These are phyloP conservation scores for Desmodesmus armatus DNA, from an alignment of 139 green algal species.

Conservation along the genomic window DNA sequence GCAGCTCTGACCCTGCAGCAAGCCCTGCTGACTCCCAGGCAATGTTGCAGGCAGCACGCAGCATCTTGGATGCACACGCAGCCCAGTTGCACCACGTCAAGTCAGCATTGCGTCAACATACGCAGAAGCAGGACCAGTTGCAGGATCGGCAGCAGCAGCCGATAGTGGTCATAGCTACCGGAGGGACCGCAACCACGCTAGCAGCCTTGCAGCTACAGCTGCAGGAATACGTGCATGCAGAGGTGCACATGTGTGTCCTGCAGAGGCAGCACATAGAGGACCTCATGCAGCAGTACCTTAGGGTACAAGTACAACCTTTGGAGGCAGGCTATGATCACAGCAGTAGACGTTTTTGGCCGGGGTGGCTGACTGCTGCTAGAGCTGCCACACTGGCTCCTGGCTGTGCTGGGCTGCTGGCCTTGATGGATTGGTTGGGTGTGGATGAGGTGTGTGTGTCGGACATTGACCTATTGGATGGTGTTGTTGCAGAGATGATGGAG, in stretches of 20 bases:
- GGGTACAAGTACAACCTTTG: too few relatives aligned
- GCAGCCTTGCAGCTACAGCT: slow-evolving; percentile 28
- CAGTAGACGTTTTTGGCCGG: background rate
- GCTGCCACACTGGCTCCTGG: slow-evolving; percentile 1
- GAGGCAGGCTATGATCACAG: background rate
- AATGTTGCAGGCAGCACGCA: background rate
- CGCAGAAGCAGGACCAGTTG: background rate
- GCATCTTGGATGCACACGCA: background rate
- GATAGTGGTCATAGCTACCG: background rate
- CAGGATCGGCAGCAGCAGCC: background rate
- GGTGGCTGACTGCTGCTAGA: slow-evolving; percentile 6
- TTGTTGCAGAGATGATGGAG: background rate
- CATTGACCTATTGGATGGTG: slow-evolving; percentile 26
- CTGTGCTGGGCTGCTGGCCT: slow-evolving; percentile 22
- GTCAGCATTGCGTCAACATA: background rate
- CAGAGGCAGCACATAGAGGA: background rate
- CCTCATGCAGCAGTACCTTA: slow-evolving; percentile 3
- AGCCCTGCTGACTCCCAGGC: background rate
- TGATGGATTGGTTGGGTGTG: background rate
- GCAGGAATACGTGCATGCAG: background rate
- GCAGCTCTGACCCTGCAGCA: background rate
- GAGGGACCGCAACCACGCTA: slow-evolving; percentile 23
- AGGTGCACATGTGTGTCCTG: slow-evolving; percentile 20
- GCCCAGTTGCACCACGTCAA: background rate
- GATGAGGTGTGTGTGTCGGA: slow-evolving; percentile 6